Conservation (phyloP, 2,329 filamentous ascomycete species). For the Colletotrichum incanum region DNA sequence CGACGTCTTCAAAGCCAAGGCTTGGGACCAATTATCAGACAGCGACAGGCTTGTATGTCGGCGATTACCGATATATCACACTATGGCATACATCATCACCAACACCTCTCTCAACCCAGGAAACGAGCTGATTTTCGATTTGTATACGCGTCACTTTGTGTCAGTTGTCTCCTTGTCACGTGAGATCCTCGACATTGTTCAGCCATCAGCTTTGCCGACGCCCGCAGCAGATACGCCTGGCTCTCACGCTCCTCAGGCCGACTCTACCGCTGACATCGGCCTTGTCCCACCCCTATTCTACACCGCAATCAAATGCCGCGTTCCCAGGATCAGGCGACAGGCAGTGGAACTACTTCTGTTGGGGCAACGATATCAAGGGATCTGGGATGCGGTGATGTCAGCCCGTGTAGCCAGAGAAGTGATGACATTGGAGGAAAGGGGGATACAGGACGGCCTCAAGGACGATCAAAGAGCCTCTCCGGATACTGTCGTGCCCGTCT, state of each 20-base stretch:
- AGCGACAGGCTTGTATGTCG: constrained; percentile 25
- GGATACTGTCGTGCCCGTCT: background rate
- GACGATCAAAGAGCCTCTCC: constrained; percentile 24
- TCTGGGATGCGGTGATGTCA: constrained; percentile 57
- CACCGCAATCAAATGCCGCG: constrained; percentile 63
- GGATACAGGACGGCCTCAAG: constrained; percentile 44
- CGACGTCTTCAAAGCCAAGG: constrained; percentile 44
- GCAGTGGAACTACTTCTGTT: constrained; percentile 53
- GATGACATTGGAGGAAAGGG: constrained; percentile 56
- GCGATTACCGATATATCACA: constrained; percentile 57
- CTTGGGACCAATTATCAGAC: constrained; percentile 41
- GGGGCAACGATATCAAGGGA: constrained; percentile 55
- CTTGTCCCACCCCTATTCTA: constrained; percentile 63
- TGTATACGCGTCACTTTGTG: constrained; percentile 51
- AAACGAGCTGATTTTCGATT: constrained; percentile 57
- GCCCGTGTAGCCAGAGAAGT: constrained; percentile 54
- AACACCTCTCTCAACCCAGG: constrained; percentile 50
- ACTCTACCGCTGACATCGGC: constrained; percentile 59
- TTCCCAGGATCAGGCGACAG: constrained; percentile 56
- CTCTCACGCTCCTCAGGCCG: constrained; percentile 47
- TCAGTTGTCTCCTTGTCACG: constrained; percentile 47
- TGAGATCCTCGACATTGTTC: background rate
- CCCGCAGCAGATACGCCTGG: background rate
- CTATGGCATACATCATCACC: constrained; percentile 61
- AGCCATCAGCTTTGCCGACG: background rate